Base-by-base conservation (phyloP, 345 rosid genomes). In the Brassica cretica region DNA sequence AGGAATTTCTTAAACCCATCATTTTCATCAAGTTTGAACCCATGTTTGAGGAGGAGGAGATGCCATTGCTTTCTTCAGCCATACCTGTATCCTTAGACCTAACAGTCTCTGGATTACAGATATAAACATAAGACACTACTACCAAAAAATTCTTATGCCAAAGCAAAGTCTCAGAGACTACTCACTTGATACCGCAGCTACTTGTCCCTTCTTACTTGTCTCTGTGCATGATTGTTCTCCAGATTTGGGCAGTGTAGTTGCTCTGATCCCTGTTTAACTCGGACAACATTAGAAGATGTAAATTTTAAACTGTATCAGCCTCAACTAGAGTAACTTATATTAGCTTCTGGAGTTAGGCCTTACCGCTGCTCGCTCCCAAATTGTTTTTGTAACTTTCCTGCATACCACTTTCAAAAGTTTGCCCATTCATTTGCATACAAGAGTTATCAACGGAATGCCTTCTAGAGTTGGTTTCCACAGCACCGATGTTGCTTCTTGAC, bases 1-100 rank as follows among this genome's bases (percentile, higher is more conserved):
- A 18, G 37, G 88, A 82, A 85, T 84, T 87, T 85, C 84, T 83
- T 66, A 84, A 71, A 74, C 88, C 83, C 86, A 84, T 79, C 89
- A 83, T 85, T 84, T 86, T 88, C 84, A 78, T 85, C 74, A 83
- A 51, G 15, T 51, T 51, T n/a, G 56, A 78, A 55, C 88, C 89
- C 68, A 73, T 77, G 41, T 73, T 75, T 27, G 87, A 44, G 65
- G 49, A 53, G 60, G 87, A 44, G 65, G 49, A 53, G 60, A 16
- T 53, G 49, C 81, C 87, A 81, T 70, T 77, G 81, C 55, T 80
- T 78, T 84, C 85, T 37, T 80, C 65, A 25, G 65, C 5, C 9
- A 53, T 16, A 9, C 60, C 5, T 53, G 60, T 16, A 53, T 53
- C 60, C 60, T 53, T 53, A 53, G 60, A 53, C 60, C 60, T 53